A percentile compares a stretch with the other conserved stretches of the same genome.
These are phyloP conservation scores for Fraxinus velutina DNA, from an alignment of 305 asterid species.

Conservation along the genomic window DNA sequence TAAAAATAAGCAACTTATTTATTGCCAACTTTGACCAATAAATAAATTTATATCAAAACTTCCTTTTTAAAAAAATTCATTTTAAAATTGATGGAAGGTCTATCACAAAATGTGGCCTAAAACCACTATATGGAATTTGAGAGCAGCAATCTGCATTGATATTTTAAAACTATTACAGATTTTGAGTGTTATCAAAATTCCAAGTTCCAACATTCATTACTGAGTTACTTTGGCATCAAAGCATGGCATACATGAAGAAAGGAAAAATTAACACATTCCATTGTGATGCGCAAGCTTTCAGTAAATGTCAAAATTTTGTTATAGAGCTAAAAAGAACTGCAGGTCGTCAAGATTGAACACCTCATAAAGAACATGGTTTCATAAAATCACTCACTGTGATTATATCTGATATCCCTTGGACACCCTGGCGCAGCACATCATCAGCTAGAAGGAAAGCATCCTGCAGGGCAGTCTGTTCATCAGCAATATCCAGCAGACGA, in stretches of 20 bases:
- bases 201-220: not conserved
- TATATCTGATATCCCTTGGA: constrained; percentile 94
- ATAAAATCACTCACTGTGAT: constrained; percentile 62
- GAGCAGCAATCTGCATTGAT: not conserved
- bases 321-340: not conserved
- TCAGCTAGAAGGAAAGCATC: constrained; percentile 97
- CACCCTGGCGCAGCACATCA: constrained; percentile 95
- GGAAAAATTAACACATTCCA: not conserved
- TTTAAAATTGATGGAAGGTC: not conserved
- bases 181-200: not conserved
- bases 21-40: not conserved
- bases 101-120: not conserved
- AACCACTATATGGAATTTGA: not conserved
- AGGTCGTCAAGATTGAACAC: not conserved
- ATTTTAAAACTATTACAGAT: not conserved
- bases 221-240: not conserved
- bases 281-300: not conserved
- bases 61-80: not conserved
- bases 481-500: constrained; percentile 86
- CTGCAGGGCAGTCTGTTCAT: constrained; percentile 84
- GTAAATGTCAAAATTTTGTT: not conserved
- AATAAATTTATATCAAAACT: not conserved
- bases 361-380: not conserved
- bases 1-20: not conserved
- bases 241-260: not conserved